Percentiles rank a stretch among this genome's conserved stretches.
Conservation (phyloP, 176 grass and related monocot genomes). For the Dactylis glomerata region DNA sequence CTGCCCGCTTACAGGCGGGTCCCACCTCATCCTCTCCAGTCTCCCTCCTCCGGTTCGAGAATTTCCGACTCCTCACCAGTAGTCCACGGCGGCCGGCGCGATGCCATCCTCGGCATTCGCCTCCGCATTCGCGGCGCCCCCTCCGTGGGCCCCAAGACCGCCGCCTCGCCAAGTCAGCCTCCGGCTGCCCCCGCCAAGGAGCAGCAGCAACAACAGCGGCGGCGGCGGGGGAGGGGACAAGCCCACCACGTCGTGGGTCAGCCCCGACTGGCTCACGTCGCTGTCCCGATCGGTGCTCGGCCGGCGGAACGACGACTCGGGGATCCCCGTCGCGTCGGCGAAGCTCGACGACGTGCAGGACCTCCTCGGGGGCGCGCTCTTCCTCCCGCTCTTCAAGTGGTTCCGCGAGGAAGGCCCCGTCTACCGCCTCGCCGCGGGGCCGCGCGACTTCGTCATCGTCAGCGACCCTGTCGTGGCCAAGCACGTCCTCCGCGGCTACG, state of each 20-base stretch:
- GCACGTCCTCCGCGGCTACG: slow-evolving; percentile 91
- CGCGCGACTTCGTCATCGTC: slow-evolving; percentile 81
- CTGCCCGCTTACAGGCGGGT: slow-evolving; percentile 4
- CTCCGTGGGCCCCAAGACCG: not conserved
- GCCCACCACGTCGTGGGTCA: slow-evolving; percentile 60
- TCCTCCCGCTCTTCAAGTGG: slow-evolving; percentile 97
- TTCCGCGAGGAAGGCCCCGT: slow-evolving; percentile 82
- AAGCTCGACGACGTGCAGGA: slow-evolving; percentile 91
- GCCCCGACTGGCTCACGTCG: slow-evolving; percentile 86
- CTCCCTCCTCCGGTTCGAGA: not conserved
- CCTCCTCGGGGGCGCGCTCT: slow-evolving; percentile 94
- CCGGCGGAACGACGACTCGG: slow-evolving; percentile 59
- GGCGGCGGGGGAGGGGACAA: slow-evolving; percentile 7
- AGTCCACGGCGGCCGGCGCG: not conserved
- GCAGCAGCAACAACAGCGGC: slow-evolving; percentile 11
- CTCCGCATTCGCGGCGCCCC: not conserved
- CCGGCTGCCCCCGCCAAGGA: slow-evolving; percentile 32
- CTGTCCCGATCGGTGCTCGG: slow-evolving; percentile 40
- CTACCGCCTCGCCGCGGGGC: slow-evolving; percentile 88
- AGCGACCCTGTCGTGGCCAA: slow-evolving; percentile 77
- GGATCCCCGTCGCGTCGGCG: slow-evolving; percentile 74
- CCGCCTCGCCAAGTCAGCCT: slow-evolving; percentile 9
- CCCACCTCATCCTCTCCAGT: slow-evolving; percentile 37
- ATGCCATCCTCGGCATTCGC: slow-evolving; percentile 24
- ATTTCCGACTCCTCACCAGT: not conserved